A percentile compares a stretch with the other conserved stretches of the same genome.
These are phyloP conservation scores for Sphaerulina vaccinii DNA, from an alignment of 2,329 filamentous ascomycete genomes.

Conservation along the genomic window DNA sequence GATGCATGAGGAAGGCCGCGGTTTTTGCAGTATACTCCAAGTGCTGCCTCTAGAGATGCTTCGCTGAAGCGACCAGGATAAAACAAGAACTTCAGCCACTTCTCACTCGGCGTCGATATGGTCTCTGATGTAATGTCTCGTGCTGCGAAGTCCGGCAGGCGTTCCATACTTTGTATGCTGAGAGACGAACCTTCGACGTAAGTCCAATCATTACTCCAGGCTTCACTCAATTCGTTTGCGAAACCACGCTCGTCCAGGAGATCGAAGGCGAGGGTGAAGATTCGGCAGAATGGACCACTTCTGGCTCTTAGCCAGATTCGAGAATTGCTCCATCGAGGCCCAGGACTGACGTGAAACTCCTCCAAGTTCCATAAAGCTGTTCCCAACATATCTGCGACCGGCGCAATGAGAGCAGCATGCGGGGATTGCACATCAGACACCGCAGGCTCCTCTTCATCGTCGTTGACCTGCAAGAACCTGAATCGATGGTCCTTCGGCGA, in stretches of 20 bases:
- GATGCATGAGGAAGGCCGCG: conserved; percentile 42
- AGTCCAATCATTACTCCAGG: conserved; percentile 62
- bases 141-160: conserved; percentile 39
- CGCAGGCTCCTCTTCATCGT: conserved; percentile 13
- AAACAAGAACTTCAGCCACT: conserved; percentile 83
- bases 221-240: conserved; percentile 58
- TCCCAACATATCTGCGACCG: conserved; percentile 52
- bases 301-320: conserved; percentile 52
- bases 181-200: conserved; percentile 45
- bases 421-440: conserved; percentile 55
- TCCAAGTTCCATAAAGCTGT: conserved; percentile 54
- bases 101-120: conserved; percentile 53
- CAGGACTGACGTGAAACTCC: conserved; percentile 46
- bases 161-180: conserved; percentile 43
- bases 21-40: conserved; percentile 75
- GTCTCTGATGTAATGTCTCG: conserved; percentile 32
- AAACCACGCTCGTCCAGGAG: conserved; percentile 57
- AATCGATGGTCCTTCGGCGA: conserved; percentile 89
- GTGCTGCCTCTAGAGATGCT: conserved; percentile 76
- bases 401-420: conserved; percentile 59
- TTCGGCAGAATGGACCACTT: conserved; percentile 59
- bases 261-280: conserved; percentile 72
- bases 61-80: conserved; percentile 78
- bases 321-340: conserved; percentile 40
- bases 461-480: conserved; percentile 81